Evolutionary conservation across 1,284 basidiomycete genomes (phyloP).

Genomic region (Apiotrichum akiyoshidainum): DNA sequence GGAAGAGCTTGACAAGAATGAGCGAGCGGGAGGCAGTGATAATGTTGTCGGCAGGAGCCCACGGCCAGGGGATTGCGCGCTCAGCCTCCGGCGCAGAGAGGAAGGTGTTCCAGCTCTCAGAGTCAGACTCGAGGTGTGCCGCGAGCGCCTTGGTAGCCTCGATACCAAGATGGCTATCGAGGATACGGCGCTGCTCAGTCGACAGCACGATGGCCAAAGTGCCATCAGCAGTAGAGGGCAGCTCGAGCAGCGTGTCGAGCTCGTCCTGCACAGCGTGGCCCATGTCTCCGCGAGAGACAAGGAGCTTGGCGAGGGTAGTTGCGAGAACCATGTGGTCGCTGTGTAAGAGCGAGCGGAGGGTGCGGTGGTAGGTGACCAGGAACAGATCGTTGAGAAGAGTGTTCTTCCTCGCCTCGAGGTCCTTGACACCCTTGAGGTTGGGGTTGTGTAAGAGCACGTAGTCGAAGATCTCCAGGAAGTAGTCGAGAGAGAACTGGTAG

Average conservation of each 20-base stretch:
- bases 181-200: constrained; percentile 31
- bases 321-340: constrained; percentile 89
- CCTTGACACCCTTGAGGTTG: constrained; percentile 72
- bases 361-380: constrained; percentile 81
- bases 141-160: constrained; percentile 66
- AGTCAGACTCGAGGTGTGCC: constrained; percentile 62
- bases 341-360: constrained; percentile 85
- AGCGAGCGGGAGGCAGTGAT: constrained; percentile 33
- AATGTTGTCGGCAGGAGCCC: constrained; percentile 53
- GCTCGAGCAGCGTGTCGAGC: constrained; percentile 84
- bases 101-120: constrained; percentile 74
- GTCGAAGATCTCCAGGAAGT: constrained; percentile 99
- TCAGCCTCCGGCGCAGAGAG: constrained; percentile 70
- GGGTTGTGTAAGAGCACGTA: constrained; percentile 89
- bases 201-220: constrained; percentile 19
- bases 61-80: constrained; percentile 66
- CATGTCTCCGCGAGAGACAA: constrained; percentile 62
- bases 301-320: constrained; percentile 84
- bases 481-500: constrained; percentile 96
- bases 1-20: constrained; percentile 43
- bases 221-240: constrained; percentile 35
- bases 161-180: constrained; percentile 31
- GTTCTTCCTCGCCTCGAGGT: constrained; percentile 69
- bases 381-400: constrained; percentile 91
- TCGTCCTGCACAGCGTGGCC: constrained; percentile 74